A percentile compares a stretch with the other conserved stretches of the same genome.
phyloP scores from a whole-genome alignment of 345 rosid genomes.

The Streptanthus diversifolius region DNA sequence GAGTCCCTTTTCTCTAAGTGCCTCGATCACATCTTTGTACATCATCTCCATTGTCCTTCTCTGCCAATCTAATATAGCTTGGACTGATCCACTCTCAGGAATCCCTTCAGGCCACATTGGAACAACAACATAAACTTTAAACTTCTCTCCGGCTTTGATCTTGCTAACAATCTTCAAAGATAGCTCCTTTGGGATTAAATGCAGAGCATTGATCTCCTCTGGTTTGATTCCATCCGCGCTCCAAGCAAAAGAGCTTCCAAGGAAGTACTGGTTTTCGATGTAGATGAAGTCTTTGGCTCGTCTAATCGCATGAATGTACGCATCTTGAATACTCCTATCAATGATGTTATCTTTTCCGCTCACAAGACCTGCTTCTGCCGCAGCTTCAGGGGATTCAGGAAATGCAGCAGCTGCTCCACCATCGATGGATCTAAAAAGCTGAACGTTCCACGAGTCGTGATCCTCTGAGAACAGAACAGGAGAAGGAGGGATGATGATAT shows the following conservation, averaged over 20 bases:
- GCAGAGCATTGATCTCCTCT: conserved; percentile 81
- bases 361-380: conserved; percentile 87
- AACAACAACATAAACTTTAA: conserved; percentile 78
- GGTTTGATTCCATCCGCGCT: conserved; percentile 78
- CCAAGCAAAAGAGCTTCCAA: conserved; percentile 90
- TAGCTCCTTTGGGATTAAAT: conserved; percentile 91
- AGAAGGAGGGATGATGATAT: conserved; percentile 79
- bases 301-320: conserved; percentile 86
- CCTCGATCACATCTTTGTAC: conserved; percentile 76
- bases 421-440: conserved; percentile 92
- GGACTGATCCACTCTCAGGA: conserved; percentile 91
- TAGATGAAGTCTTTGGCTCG: conserved; percentile 95
- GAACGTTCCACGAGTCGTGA: conserved; percentile 88
- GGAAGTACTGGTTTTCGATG: conserved; percentile 95
- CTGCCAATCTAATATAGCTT: conserved; percentile 98
- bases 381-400: conserved; percentile 94
- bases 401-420: conserved; percentile 99
- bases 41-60: conserved; percentile 94
- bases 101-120: conserved; percentile 99
- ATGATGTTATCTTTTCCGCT: conserved; percentile 97
- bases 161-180: conserved; percentile 91
- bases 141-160: conserved; percentile 82
- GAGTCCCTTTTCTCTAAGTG: conserved; percentile 65
- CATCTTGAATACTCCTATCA: conserved; percentile 96
- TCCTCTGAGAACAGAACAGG: conserved; percentile 76